Conservation (phyloP, 371 early-diverging fungal genomes). For the Actinomortierella wolfii region DNA sequence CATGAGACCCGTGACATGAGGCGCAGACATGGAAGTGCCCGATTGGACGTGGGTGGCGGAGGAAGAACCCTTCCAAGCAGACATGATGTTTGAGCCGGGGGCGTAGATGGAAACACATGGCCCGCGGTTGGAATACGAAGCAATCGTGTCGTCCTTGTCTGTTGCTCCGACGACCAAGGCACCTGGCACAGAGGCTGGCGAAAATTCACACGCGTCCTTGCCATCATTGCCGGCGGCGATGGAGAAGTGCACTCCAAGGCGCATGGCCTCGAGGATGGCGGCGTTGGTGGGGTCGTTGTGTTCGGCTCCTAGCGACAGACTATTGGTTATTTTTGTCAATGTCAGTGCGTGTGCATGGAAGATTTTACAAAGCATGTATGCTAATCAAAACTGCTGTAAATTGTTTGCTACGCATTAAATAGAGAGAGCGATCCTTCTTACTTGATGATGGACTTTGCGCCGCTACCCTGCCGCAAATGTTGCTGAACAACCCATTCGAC, state of each 20-base stretch:
- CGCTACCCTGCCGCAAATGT: constrained; percentile 18
- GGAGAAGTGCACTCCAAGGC: constrained; percentile 58
- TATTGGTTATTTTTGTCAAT: too few relatives aligned
- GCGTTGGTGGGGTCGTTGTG: constrained; percentile 62
- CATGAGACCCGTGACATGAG: constrained; percentile 59
- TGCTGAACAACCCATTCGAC: constrained; percentile 48
- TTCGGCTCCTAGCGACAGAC: constrained; percentile 60
- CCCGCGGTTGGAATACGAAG: constrained; percentile 79
- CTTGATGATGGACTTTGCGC: constrained; percentile 39
- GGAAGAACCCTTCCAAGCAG: constrained; percentile 58
- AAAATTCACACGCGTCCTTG: constrained; percentile 82
- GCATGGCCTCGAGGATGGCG: constrained; percentile 57
- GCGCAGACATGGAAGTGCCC: constrained; percentile 89
- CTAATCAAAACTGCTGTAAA: too few relatives aligned
- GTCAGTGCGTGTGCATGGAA: too few relatives aligned
- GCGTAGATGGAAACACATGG: constrained; percentile 71
- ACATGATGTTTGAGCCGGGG: constrained; percentile 80
- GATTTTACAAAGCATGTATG: too few relatives aligned
- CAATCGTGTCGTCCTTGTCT: constrained; percentile 70
- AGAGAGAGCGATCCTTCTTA: constrained; percentile 1
- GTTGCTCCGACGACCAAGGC: constrained; percentile 93
- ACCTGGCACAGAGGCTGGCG: constrained; percentile 81
- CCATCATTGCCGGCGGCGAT: constrained; percentile 68
- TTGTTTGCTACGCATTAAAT: too few relatives aligned
- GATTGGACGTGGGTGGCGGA: constrained; percentile 54